Evolutionary conservation across 2,329 filamentous ascomycete genomes (phyloP).

Genomic region (Niveomyces coronatus): DNA sequence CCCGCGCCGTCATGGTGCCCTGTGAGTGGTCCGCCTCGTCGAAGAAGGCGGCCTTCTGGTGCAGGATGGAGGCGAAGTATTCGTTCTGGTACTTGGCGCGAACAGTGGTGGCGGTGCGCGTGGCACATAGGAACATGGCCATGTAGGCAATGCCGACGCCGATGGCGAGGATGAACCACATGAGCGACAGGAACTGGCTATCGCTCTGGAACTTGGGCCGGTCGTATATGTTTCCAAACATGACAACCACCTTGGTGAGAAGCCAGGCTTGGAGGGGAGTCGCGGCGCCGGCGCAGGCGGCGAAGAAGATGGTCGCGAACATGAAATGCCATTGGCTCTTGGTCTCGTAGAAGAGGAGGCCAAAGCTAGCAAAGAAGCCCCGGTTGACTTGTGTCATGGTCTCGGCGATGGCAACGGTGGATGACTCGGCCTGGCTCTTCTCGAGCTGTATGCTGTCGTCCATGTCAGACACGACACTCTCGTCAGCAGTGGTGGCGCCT

Average conservation of each 20-base stretch:
- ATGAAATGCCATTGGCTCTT: slow-evolving; percentile 40
- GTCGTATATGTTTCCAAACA: slow-evolving; percentile 31
- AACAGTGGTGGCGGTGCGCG: slow-evolving; percentile 35
- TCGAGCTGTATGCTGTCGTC: slow-evolving; percentile 54
- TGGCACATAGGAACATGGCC: slow-evolving; percentile 25
- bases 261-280: slow-evolving; percentile 44
- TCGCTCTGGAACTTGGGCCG: slow-evolving; percentile 25
- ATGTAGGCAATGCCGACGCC: slow-evolving; percentile 44
- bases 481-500: slow-evolving; percentile 51
- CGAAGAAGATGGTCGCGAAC: slow-evolving; percentile 35
- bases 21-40: slow-evolving; percentile 49
- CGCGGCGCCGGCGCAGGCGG: slow-evolving; percentile 32
- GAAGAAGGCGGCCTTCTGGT: slow-evolving; percentile 50
- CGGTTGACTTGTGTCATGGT: slow-evolving; percentile 32
- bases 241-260: slow-evolving; percentile 41
- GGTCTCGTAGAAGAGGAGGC: slow-evolving; percentile 47
- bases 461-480: too few species aligned
- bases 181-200: slow-evolving; percentile 53
- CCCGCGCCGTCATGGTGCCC: slow-evolving; percentile 47
- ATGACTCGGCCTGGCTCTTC: slow-evolving; percentile 48
- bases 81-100: slow-evolving; percentile 47
- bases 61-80: slow-evolving; percentile 51
- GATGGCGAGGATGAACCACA: slow-evolving; percentile 52
- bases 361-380: slow-evolving; percentile 51
- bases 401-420: background rate